These are phyloP conservation scores for Wickerhamiella dianesei DNA, from an alignment of 805 yeast species.

Conservation along the genomic window DNA sequence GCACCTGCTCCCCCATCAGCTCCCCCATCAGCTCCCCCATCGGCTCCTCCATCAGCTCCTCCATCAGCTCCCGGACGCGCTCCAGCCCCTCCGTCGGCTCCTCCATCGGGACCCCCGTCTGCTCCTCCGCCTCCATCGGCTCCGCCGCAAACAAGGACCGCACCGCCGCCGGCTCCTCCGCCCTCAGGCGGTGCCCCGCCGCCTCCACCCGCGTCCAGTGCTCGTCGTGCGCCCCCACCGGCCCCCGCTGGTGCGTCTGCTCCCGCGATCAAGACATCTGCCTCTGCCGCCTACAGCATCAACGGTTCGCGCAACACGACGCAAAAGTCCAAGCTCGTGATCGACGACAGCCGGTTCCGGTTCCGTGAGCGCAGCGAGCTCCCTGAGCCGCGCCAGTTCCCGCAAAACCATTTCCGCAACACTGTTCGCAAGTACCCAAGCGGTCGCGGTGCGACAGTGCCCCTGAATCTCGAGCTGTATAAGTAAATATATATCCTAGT, in stretches of 20 bases:
- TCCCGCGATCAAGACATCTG: slow-evolving; percentile 12
- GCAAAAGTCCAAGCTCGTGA: slow-evolving; percentile 25
- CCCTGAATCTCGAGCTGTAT: slow-evolving; percentile 45
- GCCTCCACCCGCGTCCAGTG: slow-evolving; percentile 16
- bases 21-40: slow-evolving; percentile 15
- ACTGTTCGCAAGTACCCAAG: slow-evolving; percentile 76
- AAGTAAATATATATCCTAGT: slow-evolving; percentile 2
- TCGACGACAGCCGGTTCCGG: slow-evolving; percentile 62
- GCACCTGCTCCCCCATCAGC: slow-evolving; percentile 6
- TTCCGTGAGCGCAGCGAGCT: slow-evolving; percentile 55
- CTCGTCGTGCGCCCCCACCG: slow-evolving; percentile 11
- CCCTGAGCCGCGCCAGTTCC: slow-evolving; percentile 61
- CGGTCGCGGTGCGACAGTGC: slow-evolving; percentile 89
- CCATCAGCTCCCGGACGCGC: slow-evolving; percentile 5
- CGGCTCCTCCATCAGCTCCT: slow-evolving; percentile 15
- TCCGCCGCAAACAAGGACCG: not conserved
- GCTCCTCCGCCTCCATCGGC: slow-evolving; percentile 2
- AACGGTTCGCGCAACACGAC: slow-evolving; percentile 6
- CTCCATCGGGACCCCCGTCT: slow-evolving; percentile 7
- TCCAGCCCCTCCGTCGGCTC: slow-evolving; percentile 12
- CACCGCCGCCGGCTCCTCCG: slow-evolving; percentile 9
- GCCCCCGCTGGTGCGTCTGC: slow-evolving; percentile 15
- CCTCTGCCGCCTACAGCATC: slow-evolving; percentile 5
- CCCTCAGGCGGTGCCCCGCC: slow-evolving; percentile 18
- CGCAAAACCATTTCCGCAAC: slow-evolving; percentile 39